A percentile compares a stretch with the other conserved stretches of the same genome.
phyloP scores from a whole-genome alignment of 176 grass and related monocot genomes.

The Aegilops speltoides region DNA sequence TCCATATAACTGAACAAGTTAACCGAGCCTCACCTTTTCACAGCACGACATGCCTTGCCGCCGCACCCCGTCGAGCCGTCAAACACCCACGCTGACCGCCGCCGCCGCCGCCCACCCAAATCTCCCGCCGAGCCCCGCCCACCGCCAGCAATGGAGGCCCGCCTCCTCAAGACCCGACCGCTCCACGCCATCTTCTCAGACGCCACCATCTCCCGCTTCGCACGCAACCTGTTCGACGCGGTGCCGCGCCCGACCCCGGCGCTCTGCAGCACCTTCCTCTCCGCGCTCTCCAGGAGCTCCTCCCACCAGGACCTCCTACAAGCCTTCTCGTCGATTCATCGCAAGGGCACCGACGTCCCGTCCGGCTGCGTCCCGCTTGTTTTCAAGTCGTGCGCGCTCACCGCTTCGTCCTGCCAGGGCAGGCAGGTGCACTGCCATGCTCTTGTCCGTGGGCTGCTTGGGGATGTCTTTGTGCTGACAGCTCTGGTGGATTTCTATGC shows the following conservation, averaged over 20 bases:
- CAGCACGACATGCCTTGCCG: slow-evolving; percentile 25
- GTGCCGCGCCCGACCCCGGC: slow-evolving; percentile 42
- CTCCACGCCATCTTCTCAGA: slow-evolving; percentile 45
- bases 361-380: slow-evolving; percentile 47
- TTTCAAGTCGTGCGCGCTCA: slow-evolving; percentile 60
- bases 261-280: slow-evolving; percentile 48
- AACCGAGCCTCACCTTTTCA: not conserved
- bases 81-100: not conserved
- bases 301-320: slow-evolving; percentile 53
- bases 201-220: slow-evolving; percentile 24
- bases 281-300: slow-evolving; percentile 54
- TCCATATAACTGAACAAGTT: not conserved
- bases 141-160: slow-evolving; percentile 33
- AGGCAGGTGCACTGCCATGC: slow-evolving; percentile 62
- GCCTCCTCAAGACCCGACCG: slow-evolving; percentile 52
- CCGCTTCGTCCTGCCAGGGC: slow-evolving; percentile 36
- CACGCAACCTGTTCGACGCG: slow-evolving; percentile 72
- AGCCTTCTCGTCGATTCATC: slow-evolving; percentile 42
- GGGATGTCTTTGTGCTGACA: slow-evolving; percentile 54
- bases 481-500: slow-evolving; percentile 86
- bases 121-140: not conserved
- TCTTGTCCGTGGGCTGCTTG: slow-evolving; percentile 49
- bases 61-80: slow-evolving; percentile 14
- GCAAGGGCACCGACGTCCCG: slow-evolving; percentile 28
- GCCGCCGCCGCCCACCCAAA: not conserved